Evolutionary conservation across 176 grass and related monocot species (phyloP), one percentile per base, ranked within the genome.

Genomic region (Oropetium thomaeum): DNA sequence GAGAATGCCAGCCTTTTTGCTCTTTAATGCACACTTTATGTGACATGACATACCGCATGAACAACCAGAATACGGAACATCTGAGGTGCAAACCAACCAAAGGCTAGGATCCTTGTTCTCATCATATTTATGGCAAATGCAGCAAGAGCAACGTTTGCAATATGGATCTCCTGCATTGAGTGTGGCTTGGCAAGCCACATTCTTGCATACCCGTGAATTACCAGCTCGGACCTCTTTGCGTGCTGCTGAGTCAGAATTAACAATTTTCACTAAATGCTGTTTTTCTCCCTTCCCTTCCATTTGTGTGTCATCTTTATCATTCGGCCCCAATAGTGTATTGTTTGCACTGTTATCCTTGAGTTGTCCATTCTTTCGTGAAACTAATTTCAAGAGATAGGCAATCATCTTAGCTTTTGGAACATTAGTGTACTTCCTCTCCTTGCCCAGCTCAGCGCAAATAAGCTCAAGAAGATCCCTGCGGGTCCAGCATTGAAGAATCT

Each of bases 31-130:
- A 89, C 94, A 97, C 69, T 84, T 91, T 42, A 97, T 54, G 77
- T 97, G 94, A 67, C 86, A 93, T 41, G 94, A 93, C 74, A 80
- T 81, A 11, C 85, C 94, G 70, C 94, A 97, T 65, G 90, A 89
- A 69, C 71, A 35, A 16, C 82, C 74, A 48, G 31, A 67, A 65
- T 89, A 93, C 51, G 90, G 88, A 69, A 70, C 82, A 61, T 97
- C 94, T 54, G 90, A 97, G 69, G 55, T 93, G 89, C 94, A 97
- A 74, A 89, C 83, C 79, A 97, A 79, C 94, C 94, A 97, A 51
- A 97, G 73, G 58, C 88, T 97, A 74, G 90, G 94, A 67, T 97
- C 94, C 79, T 97, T 97, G 54, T 97, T 97, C 59, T 97, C 94
- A 85, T 97, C 94, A 43, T 89, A 97, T 44, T 81, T 85, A 73